These are phyloP conservation scores for Rhodotorula sp. DNA, from an alignment of 1,284 basidiomycete species.

Conservation along the genomic window DNA sequence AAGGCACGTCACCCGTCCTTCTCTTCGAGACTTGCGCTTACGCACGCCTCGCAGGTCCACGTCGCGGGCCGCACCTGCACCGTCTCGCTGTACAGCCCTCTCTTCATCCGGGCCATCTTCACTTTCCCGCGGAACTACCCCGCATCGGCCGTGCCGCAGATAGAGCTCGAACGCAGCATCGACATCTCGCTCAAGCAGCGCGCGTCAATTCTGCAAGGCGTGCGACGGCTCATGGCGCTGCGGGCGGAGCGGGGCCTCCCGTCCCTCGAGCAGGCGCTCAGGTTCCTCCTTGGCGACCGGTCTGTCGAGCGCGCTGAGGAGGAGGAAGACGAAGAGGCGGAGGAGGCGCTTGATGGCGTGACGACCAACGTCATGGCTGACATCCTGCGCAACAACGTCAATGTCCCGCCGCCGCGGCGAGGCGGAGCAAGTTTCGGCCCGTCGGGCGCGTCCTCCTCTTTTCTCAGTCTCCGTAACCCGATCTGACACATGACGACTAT, in stretches of 20 bases:
- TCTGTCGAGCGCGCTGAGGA: conserved; percentile 48
- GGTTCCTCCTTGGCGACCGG: conserved; percentile 69
- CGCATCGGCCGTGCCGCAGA: conserved; percentile 62
- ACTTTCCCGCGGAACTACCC: conserved; percentile 85
- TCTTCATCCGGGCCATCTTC: conserved; percentile 87
- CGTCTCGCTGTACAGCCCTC: conserved; percentile 78
- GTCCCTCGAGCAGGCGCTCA: conserved; percentile 76
- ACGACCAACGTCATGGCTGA: conserved; percentile 55
- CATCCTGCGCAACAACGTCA: conserved; percentile 61
- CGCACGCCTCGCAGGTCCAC: conserved; percentile 63
- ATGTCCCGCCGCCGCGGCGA: conserved; percentile 73
- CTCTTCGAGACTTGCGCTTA: background rate
- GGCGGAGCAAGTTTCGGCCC: conserved; percentile 82
- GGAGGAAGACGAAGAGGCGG: conserved; percentile 45
- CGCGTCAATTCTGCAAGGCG: conserved; percentile 71
- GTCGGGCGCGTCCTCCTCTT: conserved; percentile 62
- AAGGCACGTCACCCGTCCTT: conserved; percentile 59
- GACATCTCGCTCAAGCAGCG: conserved; percentile 74
- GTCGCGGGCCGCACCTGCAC: conserved; percentile 74
- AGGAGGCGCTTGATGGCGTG: conserved; percentile 33
- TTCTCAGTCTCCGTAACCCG: background rate
- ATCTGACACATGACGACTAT: conserved; percentile 16
- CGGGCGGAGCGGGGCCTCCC: conserved; percentile 61
- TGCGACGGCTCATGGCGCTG: conserved; percentile 65
- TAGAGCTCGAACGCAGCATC: conserved; percentile 80